These are phyloP conservation scores for Epichloe elymi DNA, from an alignment of 2,329 filamentous ascomycete species.

Conservation along the genomic window DNA sequence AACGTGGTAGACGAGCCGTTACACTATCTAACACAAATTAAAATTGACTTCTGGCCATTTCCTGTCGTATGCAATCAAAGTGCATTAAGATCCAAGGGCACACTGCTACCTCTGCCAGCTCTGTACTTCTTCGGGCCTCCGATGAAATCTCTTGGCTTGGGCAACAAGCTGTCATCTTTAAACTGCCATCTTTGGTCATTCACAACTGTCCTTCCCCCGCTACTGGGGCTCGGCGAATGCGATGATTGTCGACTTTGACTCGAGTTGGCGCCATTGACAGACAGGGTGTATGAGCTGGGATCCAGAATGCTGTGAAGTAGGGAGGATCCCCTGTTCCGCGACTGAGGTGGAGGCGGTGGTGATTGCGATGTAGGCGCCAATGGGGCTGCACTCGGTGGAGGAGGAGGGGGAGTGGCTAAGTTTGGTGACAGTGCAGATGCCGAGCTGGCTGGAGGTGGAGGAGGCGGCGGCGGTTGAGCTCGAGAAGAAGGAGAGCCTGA, in stretches of 20 bases:
- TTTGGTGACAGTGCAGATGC: constrained; percentile 21
- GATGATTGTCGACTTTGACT: constrained; percentile 25
- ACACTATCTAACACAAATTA: neutral
- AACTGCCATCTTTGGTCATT: constrained; percentile 80
- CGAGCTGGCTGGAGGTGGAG: constrained; percentile 22
- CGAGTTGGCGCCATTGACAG: constrained; percentile 45
- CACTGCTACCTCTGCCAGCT: constrained; percentile 84
- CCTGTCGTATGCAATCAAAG: constrained; percentile 3
- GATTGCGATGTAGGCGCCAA: constrained; percentile 24
- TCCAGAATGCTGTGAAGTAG: constrained; percentile 55
- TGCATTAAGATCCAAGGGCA: constrained; percentile 69
- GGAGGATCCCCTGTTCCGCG: constrained; percentile 30
- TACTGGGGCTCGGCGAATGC: constrained; percentile 17
- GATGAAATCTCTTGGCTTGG: constrained; percentile 70
- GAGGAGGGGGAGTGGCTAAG: constrained; percentile 18
- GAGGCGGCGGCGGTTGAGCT: constrained; percentile 16
- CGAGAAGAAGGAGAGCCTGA: constrained; percentile 25
- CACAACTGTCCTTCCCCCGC: constrained; percentile 38
- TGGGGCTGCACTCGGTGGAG: constrained; percentile 14
- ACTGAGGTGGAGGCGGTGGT: constrained; percentile 23
- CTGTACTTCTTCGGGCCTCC: constrained; percentile 69
- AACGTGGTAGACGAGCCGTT: neutral
- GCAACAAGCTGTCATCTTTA: constrained; percentile 66
- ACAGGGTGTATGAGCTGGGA: constrained; percentile 62
- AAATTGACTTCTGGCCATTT: neutral